Evolutionary conservation across 2,329 filamentous ascomycete genomes (phyloP).

Genomic region (Verticillium isaacii): DNA sequence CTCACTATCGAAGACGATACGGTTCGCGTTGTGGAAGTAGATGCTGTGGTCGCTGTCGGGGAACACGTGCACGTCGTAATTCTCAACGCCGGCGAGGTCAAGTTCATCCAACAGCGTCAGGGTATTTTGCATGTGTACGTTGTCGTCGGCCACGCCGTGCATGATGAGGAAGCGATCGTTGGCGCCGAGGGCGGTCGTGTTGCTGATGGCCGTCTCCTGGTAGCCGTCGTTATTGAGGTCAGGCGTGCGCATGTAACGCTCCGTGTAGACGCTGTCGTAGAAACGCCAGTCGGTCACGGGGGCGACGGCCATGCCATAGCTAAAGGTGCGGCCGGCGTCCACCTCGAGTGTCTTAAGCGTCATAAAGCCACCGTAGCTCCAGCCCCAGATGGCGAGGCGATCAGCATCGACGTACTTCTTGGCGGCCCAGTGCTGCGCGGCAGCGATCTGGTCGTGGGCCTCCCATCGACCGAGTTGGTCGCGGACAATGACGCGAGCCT

Average conservation of each 20-base stretch:
- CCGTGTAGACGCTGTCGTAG: constrained; percentile 92
- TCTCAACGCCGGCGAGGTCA: constrained; percentile 75
- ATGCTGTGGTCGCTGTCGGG: constrained; percentile 95
- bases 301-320: constrained; percentile 96
- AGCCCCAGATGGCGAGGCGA: constrained; percentile 93
- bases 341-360: constrained; percentile 91
- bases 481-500: constrained; percentile 75
- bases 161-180: constrained; percentile 90
- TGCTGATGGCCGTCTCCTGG: constrained; percentile 65
- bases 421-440: constrained; percentile 76
- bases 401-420: constrained; percentile 79
- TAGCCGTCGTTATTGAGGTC: constrained; percentile 78
- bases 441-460: constrained; percentile 84
- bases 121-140: constrained; percentile 95
- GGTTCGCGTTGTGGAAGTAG: constrained; percentile 88
- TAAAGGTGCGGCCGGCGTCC: constrained; percentile 85
- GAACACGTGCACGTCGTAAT: constrained; percentile 96
- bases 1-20: constrained; percentile 90
- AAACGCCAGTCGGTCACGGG: constrained; percentile 98
- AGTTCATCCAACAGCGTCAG: constrained; percentile 82
- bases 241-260: constrained; percentile 95
- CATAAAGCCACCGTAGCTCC: constrained; percentile 95
- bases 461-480: constrained; percentile 83
- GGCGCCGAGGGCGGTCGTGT: constrained; percentile 66
- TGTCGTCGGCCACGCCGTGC: constrained; percentile 96